These are phyloP conservation scores for Batkoa obscura DNA, from an alignment of 371 early-diverging fungal species.

Conservation along the genomic window DNA sequence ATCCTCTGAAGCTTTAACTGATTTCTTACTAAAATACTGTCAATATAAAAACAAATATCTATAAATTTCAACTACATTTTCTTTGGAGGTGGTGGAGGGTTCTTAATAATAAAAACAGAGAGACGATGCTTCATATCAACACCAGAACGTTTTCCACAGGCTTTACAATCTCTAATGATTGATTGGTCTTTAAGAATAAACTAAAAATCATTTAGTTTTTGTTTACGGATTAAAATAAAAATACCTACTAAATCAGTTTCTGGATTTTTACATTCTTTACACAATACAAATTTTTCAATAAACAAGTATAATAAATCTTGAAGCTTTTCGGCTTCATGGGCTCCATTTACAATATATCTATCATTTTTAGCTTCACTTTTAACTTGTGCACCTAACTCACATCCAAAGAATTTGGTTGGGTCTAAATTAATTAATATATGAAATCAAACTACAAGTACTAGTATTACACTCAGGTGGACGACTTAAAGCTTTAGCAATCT, in stretches of 20 bases:
- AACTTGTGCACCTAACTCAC: conserved; percentile 90
- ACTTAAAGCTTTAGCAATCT: conserved; percentile 78
- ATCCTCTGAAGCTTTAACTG: conserved; percentile 22
- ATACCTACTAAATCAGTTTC: conserved; percentile 80
- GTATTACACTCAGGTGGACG: conserved; percentile 70
- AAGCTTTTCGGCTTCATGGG: conserved; percentile 77
- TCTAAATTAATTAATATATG: conserved; percentile 15
- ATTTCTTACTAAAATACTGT: conserved; percentile 20
- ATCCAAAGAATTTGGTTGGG: conserved; percentile 89
- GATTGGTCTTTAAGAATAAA: conserved; percentile 30
- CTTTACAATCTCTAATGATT: conserved; percentile 69
- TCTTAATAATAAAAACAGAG: conserved; percentile 73
- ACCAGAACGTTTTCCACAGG: conserved; percentile 73
- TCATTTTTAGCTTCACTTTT: conserved; percentile 80
- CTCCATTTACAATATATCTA: conserved; percentile 94
- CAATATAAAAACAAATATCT: background rate
- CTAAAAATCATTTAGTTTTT: background rate
- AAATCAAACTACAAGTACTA: background rate
- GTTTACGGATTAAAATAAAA: background rate
- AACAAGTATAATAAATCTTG: conserved; percentile 84
- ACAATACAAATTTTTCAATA: conserved; percentile 94
- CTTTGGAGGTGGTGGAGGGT: conserved; percentile 47
- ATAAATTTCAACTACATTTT: conserved; percentile 2
- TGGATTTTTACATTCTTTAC: conserved; percentile 91
- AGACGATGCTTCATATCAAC: conserved; percentile 86